Base-by-base conservation (phyloP, 805 yeast species). In the Cyberlindnera petersonii region DNA sequence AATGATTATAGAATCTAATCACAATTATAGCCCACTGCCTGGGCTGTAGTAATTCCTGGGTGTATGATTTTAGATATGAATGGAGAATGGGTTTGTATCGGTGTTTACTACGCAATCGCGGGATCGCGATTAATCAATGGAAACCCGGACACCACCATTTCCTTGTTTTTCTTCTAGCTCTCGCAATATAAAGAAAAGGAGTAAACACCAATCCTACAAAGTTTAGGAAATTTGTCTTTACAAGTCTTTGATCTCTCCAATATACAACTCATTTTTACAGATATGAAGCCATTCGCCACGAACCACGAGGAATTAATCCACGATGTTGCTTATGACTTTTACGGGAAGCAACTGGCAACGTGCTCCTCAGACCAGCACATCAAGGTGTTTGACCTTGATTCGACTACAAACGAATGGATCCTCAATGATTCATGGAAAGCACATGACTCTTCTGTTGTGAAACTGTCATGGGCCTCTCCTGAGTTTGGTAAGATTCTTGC, bases 341-440 rank as follows among this genome's bases (percentile, higher is more conserved):
- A 91, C 57, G 98, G 98, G 2, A 77, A 80, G 39, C 86, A 88
- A 45, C 69, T 93, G 40, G 98, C 98, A 3, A 91, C 97, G 0
- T 89, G 95, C 43, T 86, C 96, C 4, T 86, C 95, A 0, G 98
- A 93, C 63, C 96, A 89, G 54, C 95, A 86, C 55, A 75, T 93
- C 46, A 86, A 87, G 55, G 89, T 93, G 23, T 93, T 88, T 59
- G 91, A 86, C 56, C 66, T 83, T 24, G 85, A 82, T 50, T 62
- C 78, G 13, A 64, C 72, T 20, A 71, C 82, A 2, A 75, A 74
- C n/a, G 72, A 78, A 15, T 93, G 98, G 98, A 75, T 75, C 15
- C 63, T 86, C 40, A 80, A 82, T 53, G 97, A 91, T 61, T 79
- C 85, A 33, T 93, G 96, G 94, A 85, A 84, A 49, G 98, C 98